A percentile compares a stretch with the other conserved stretches of the same genome.
These are phyloP conservation scores for Melastoma candidum DNA, from an alignment of 441 rosid genomes.

Conservation along the genomic window DNA sequence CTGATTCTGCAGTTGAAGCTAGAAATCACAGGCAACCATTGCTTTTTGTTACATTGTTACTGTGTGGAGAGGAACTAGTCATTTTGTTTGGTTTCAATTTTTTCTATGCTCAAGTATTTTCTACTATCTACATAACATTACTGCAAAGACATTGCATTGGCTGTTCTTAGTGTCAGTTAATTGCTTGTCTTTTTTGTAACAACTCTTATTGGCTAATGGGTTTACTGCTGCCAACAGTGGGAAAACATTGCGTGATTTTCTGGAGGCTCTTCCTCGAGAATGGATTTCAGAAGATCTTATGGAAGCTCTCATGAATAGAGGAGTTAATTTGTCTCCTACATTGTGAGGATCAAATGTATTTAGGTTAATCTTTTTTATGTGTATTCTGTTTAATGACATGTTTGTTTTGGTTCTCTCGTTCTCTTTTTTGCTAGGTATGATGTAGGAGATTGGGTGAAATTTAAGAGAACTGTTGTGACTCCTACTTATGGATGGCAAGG, in stretches of 20 bases:
- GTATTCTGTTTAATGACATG: not conserved
- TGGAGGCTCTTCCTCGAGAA: conserved; percentile 98
- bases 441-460: conserved; percentile 98
- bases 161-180: conserved; percentile 7
- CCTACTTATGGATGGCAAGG: conserved; percentile 95
- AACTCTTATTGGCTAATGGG: no score
- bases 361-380: not conserved
- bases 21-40: conserved; percentile 84
- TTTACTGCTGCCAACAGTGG: conserved; percentile 46
- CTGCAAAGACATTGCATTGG: no score
- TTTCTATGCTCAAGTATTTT: no score
- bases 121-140: no score
- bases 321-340: conserved; percentile 88
- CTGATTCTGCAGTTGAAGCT: conserved; percentile 76
- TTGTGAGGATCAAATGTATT: conserved; percentile 40
- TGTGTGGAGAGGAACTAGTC: no score
- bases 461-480: conserved; percentile 63
- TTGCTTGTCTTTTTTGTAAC: conserved; percentile 8
- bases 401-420: conserved; percentile 7
- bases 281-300: conserved; percentile 98
- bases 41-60: conserved; percentile 5
- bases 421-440: conserved; percentile 47
- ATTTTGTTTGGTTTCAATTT: not conserved
- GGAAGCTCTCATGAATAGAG: conserved; percentile 76
- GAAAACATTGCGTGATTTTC: conserved; percentile 78